phyloP scores from a whole-genome alignment of 805 yeast species.

The Ogataea populi-albae region DNA sequence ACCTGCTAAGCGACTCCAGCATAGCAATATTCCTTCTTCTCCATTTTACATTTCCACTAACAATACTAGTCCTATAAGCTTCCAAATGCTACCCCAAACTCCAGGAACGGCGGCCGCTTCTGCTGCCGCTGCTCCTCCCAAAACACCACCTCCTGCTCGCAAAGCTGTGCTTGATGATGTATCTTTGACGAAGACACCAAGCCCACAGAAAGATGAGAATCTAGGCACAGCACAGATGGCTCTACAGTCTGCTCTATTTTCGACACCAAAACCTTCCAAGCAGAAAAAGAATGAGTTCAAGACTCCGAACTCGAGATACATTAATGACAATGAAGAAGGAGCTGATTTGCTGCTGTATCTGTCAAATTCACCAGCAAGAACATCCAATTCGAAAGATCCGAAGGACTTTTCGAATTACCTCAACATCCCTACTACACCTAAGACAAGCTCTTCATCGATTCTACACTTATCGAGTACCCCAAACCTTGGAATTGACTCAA shows the following conservation, averaged over 20 bases:
- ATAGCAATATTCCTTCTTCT: conserved; percentile 28
- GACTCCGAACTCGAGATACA: conserved; percentile 30
- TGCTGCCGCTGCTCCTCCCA: conserved; percentile 27
- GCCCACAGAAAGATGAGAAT: conserved; percentile 11
- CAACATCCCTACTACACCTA: conserved; percentile 31
- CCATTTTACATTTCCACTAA: conserved; percentile 26
- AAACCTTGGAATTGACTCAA: conserved; percentile 25
- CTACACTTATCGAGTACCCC: conserved; percentile 20
- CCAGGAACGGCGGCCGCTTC: conserved; percentile 6
- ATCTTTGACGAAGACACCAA: conserved; percentile 19
- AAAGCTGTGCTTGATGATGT: conserved; percentile 18
- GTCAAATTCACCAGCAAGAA: conserved; percentile 69
- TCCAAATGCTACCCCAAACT: conserved; percentile 11
- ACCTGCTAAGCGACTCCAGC: conserved; percentile 27
- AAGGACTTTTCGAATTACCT: conserved; percentile 16
- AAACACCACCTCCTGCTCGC: conserved; percentile 29
- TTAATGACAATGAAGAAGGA: conserved; percentile 51
- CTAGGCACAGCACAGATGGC: conserved; percentile 22
- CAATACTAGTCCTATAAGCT: conserved; percentile 15
- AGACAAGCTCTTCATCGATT: conserved; percentile 17
- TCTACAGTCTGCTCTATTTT: conserved; percentile 24
- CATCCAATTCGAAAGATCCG: conserved; percentile 32
- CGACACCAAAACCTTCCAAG: conserved; percentile 31
- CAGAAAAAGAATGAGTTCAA: conserved; percentile 22
- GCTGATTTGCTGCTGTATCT: conserved; percentile 78